These are phyloP conservation scores for Pisolithus sp. DNA, from an alignment of 768 basidiomycete species.

Conservation along the genomic window DNA sequence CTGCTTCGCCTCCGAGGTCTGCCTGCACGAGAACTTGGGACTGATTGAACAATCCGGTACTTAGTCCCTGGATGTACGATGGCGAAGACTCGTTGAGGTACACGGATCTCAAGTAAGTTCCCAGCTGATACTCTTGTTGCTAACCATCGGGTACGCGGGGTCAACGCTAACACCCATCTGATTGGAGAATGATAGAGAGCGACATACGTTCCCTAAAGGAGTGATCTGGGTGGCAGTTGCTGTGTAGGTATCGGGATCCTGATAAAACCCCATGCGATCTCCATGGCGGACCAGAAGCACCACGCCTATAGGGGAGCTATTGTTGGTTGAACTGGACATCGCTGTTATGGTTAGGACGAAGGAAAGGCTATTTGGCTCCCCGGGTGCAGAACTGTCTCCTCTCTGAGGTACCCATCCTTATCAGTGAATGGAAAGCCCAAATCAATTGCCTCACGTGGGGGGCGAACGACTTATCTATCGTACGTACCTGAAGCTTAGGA, in stretches of 20 bases:
- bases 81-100: constrained; percentile 53
- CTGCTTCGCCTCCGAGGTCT: constrained; percentile 64
- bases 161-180: neutral
- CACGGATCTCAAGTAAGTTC: constrained; percentile 40
- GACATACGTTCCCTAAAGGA: constrained; percentile 56
- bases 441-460: too few relatives aligned
- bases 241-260: constrained; percentile 51
- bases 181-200: neutral
- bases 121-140: constrained; percentile 56
- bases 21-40: constrained; percentile 47
- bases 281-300: constrained; percentile 56
- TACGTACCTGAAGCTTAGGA: too few relatives aligned
- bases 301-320: constrained; percentile 43
- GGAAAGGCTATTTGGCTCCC: too few relatives aligned
- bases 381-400: too few relatives aligned
- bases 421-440: too few relatives aligned
- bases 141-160: constrained; percentile 16
- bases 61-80: constrained; percentile 41
- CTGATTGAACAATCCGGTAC: constrained; percentile 28
- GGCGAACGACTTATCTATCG: too few relatives aligned
- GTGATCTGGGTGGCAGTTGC: constrained; percentile 55
- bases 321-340: constrained; percentile 11
- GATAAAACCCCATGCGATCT: constrained; percentile 62
- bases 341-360: too few relatives aligned
- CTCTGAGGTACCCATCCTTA: too few relatives aligned